Conservation (phyloP, 75 land plant genomes). For the Ceratopteris richardii region DNA sequence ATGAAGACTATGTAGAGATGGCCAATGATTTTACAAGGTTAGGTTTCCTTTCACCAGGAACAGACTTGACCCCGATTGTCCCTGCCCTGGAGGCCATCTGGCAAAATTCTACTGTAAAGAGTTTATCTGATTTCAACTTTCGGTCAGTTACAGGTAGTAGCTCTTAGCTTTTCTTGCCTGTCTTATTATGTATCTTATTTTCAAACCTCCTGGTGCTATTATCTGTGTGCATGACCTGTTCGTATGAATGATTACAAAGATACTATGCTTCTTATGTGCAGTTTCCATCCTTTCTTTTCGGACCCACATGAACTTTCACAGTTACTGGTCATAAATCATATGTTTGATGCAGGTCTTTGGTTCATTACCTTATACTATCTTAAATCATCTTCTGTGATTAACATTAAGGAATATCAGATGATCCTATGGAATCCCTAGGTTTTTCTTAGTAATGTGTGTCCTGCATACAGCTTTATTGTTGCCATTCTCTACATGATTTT, state of each 20-base stretch:
- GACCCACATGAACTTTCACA: too few species aligned
- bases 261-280: not conserved
- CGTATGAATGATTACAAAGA: not conserved
- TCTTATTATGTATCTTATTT: not conserved
- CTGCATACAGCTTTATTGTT: too few species aligned
- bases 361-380: too few species aligned
- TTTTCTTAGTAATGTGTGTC: too few species aligned
- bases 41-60: slow-evolving; percentile 91
- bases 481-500: too few species aligned
- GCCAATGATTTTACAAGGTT: slow-evolving; percentile 97
- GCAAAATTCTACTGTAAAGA: slow-evolving; percentile 95
- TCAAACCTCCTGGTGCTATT: not conserved
- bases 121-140: slow-evolving; percentile 90
- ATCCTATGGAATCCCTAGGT: too few species aligned
- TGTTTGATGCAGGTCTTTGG: too few species aligned
- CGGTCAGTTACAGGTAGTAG: slow-evolving; percentile 82
- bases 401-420: too few species aligned
- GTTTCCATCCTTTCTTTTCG: too few species aligned
- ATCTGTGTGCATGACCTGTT: not conserved
- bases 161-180: not conserved
- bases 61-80: slow-evolving; percentile 88
- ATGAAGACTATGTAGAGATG: slow-evolving; percentile 97
- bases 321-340: too few species aligned
- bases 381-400: too few species aligned
- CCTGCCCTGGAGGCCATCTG: slow-evolving; percentile 98